Evolutionary conservation across 1,139 yeast genomes (phyloP).

Genomic region (Schizosaccharomyces versatilis): DNA sequence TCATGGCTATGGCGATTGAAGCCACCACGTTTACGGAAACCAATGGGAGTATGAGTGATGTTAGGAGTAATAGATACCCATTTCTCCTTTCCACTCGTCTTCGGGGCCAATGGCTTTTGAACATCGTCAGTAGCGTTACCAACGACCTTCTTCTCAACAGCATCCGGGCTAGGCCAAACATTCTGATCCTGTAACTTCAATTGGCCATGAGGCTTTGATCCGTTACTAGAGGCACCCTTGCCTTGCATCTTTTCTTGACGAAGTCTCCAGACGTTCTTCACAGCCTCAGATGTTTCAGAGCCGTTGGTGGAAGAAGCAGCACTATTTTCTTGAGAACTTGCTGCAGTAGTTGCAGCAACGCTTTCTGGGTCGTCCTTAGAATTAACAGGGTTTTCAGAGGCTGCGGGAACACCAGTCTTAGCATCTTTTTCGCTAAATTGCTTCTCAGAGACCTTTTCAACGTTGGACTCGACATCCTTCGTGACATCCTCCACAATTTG

Average conservation of each 20-base stretch:
- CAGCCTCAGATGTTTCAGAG: too few species aligned
- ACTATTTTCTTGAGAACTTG: not conserved
- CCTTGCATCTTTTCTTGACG: not conserved
- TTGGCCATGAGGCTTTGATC: too few species aligned
- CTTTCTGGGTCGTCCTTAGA: too few species aligned
- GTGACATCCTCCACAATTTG: too few species aligned
- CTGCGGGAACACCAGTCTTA: not conserved
- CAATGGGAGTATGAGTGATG: slow-evolving; percentile 5
- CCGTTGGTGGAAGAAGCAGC: not conserved
- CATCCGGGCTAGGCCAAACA: slow-evolving; percentile 1
- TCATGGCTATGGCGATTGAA: not conserved
- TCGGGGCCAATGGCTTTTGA: not conserved
- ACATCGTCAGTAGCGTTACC: not conserved
- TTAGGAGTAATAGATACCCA: slow-evolving; percentile 6
- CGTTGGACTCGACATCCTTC: too few species aligned
- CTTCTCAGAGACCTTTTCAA: not conserved
- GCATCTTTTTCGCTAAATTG: not conserved
- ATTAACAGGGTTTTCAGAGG: not conserved
- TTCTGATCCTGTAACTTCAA: not conserved
- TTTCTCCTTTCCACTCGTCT: slow-evolving; percentile 6
- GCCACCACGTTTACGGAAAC: not conserved
- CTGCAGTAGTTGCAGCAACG: not conserved
- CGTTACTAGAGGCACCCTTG: not conserved
- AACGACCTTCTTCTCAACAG: not conserved
- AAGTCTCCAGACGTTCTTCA: not conserved